Percentiles rank a stretch among this genome's conserved stretches.
phyloP scores from a whole-genome alignment of 2,329 filamentous ascomycete species.

The Phyllosticta citribraziliensis region DNA sequence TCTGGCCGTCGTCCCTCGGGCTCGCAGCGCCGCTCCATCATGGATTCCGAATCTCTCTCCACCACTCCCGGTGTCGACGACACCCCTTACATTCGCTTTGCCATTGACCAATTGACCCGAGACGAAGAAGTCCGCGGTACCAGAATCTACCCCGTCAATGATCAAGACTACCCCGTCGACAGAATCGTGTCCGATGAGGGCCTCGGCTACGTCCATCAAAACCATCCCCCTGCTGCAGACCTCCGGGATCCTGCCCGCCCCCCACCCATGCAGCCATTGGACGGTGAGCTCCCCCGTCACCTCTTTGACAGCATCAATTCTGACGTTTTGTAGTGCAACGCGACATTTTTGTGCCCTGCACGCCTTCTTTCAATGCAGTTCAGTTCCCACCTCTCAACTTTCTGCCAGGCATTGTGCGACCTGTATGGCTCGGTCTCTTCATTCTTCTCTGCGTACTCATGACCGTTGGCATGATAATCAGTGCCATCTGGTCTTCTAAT shows the following conservation, averaged over 20 bases:
- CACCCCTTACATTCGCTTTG: slow-evolving; percentile 79
- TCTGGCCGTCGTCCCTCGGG: not conserved
- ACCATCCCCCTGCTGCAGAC: not conserved
- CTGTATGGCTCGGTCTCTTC: slow-evolving; percentile 51
- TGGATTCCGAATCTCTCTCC: slow-evolving; percentile 24
- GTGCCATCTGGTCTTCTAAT: slow-evolving; percentile 39
- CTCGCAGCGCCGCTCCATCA: slow-evolving; percentile 1
- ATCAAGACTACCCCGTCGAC: slow-evolving; percentile 41
- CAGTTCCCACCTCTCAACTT: slow-evolving; percentile 46
- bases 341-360: slow-evolving; percentile 24
- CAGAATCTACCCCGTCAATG: slow-evolving; percentile 35
- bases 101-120: slow-evolving; percentile 75
- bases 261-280: slow-evolving; percentile 1
- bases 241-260: slow-evolving; percentile 1
- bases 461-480: slow-evolving; percentile 62
- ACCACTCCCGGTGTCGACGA: slow-evolving; percentile 64
- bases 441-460: slow-evolving; percentile 57
- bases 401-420: slow-evolving; percentile 61
- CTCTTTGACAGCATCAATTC: not conserved
- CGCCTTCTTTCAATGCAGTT: slow-evolving; percentile 17
- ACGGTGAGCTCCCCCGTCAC: not conserved
- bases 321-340: slow-evolving; percentile 7
- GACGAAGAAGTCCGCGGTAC: slow-evolving; percentile 54
- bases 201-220: slow-evolving; percentile 4
- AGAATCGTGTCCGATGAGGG: slow-evolving; percentile 34